These are phyloP conservation scores for Exophiala sp. DNA, from an alignment of 2,329 filamentous ascomycete genomes.

Conservation along the genomic window DNA sequence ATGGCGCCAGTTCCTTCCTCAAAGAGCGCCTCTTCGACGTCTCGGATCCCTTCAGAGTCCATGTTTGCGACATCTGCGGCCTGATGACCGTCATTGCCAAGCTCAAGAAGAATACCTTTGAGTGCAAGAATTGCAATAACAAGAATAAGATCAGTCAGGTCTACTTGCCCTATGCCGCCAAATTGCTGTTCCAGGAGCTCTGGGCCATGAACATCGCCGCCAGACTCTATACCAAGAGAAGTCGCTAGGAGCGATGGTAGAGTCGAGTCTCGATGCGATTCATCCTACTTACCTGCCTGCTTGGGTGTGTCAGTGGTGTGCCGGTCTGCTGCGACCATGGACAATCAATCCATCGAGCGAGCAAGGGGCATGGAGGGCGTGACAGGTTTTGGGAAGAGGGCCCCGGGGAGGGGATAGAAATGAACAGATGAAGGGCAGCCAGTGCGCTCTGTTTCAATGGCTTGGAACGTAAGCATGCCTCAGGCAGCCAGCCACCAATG, in stretches of 20 bases:
- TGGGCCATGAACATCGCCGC: conserved; percentile 98
- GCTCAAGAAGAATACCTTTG: conserved; percentile 90
- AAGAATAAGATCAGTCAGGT: conserved; percentile 98
- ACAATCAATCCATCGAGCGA: too few relatives aligned
- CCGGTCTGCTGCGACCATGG: too few relatives aligned
- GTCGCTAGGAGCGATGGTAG: conserved; percentile 12
- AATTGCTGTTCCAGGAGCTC: conserved; percentile 96
- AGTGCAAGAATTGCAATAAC: conserved; percentile 97
- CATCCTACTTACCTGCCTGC: too few relatives aligned
- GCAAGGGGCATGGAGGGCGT: too few relatives aligned
- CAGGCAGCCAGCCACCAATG: too few relatives aligned
- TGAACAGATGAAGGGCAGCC: too few relatives aligned
- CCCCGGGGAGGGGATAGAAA: too few relatives aligned
- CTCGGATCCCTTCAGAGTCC: conserved; percentile 93
- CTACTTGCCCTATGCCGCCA: conserved; percentile 95
- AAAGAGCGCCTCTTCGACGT: conserved; percentile 98
- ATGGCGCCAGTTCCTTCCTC: conserved; percentile 91
- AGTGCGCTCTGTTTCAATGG: too few relatives aligned
- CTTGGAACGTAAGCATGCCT: too few relatives aligned
- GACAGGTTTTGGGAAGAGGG: too few relatives aligned
- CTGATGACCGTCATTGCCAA: conserved; percentile 98
- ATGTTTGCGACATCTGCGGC: conserved; percentile 97
- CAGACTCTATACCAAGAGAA: conserved; percentile 80
- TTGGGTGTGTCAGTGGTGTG: too few relatives aligned
- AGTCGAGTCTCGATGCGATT: too few relatives aligned